Evolutionary conservation across 2,329 filamentous ascomycete genomes (phyloP), one percentile per base, ranked within the genome.

Genomic region (Curvularia sp.): DNA sequence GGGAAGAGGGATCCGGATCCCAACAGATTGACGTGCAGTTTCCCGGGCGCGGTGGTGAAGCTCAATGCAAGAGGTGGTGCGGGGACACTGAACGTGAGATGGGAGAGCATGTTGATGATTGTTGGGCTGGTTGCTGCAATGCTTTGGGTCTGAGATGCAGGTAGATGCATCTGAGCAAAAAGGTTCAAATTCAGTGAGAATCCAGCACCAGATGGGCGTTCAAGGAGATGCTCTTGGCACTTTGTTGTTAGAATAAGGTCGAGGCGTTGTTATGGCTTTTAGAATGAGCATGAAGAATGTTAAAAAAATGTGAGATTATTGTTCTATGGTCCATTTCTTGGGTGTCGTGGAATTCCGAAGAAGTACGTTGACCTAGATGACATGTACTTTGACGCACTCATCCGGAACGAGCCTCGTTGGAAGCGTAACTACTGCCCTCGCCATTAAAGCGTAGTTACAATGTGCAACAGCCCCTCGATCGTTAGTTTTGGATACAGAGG

Each of bases 31-130:
- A 77, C 63, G 38, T 80, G 79, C 54, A 80, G 73, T 62, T 80
- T 77, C 42, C 70, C 78, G 1, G 78, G 79, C 0, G 79, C 78
- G 19, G 76, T 79, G 2, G 72, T 75, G 18, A 73, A 76, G 54
- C 60, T 79, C 55, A 77, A 74, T 60, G 66, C 61, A n/a, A 36
- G 28, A 12, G 32, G 28, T 10, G 49, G 6, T 1, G 53, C 30
- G n/a, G 51, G 47, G 0, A 21, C 1, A n/a, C 2, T 57, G 7
- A 25, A n/a, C 2, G 53, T 49, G 4, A 4, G 9, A 5, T 10
- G 55, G 13, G 2, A 3, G 3, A 21, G 9, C 3, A 2, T 52
- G 27, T 0, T 46, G 36, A 12, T 5, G 23, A 10, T 46, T 21
- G 30, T 19, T 46, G 55, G 12, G 0, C 4, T 58, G 7, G 45